Evolutionary conservation across 345 rosid species (phyloP), one percentile per base, ranked within the genome.

Genomic region (Turritis glabra): DNA sequence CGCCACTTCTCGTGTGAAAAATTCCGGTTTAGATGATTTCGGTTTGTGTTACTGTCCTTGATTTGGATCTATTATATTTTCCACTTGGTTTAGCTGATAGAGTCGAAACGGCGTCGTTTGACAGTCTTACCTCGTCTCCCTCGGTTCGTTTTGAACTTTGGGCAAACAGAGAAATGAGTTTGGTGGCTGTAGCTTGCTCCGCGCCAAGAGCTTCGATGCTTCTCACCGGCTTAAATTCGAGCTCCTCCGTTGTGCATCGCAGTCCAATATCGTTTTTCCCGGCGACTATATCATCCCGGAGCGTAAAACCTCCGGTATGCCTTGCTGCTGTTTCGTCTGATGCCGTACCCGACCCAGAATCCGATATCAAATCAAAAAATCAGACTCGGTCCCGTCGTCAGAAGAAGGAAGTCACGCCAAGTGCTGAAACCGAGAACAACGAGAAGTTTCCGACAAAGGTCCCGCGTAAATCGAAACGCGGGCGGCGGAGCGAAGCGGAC

Each of bases 401-500:
- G 33, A 77, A 81, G 25, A 35, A 72, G n/a, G 47, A 77, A 41
- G 54, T 18, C 32, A 68, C 79, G 12, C 23, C 44, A 29, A 75
- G 54, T 55, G 78, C 68, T 14, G 53, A 40, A 57, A 9, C 62
- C 32, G 44, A 32, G 18, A 63, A 41, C 33, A 63, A 51, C 41
- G 70, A 67, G 6, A 62, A 61, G 54, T 83, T 85, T 53, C 89
- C 83, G 10, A 71, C 80, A 4, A 86, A 78, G 30, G 82, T 63
- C 43, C 90, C 89, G 1, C 81, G 82, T 80, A 87, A 84, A 82
- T 52, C 88, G 26, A 81, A 87, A 79, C 92, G 91, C 3, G 97
- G 93, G 10, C 87, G 92, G 19, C 82, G 82, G 76, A 88, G 90
- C 79, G 98, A 94, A 63, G 89, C 97, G 2, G 92, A 55, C 48